A percentile compares a stretch with the other conserved stretches of the same genome.
phyloP scores from a whole-genome alignment of 495 filamentous ascomycete species.

The Lophiostoma macrostomum region DNA sequence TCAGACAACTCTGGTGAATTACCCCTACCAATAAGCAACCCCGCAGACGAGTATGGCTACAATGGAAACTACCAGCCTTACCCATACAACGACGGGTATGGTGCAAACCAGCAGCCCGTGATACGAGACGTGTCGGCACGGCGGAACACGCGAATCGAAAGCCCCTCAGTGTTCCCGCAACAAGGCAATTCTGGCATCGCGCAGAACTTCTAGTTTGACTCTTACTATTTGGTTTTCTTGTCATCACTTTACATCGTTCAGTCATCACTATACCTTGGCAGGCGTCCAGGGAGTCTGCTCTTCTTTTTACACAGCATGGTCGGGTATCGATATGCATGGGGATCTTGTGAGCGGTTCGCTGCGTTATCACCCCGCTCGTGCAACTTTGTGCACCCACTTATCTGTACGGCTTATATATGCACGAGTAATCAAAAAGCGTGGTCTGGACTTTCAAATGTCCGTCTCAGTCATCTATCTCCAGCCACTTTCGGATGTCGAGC shows the following conservation, averaged over 20 bases:
- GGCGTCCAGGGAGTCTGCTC: slow-evolving; percentile 4
- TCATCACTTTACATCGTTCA: background rate
- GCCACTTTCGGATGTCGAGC: no score
- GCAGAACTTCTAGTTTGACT: slow-evolving; percentile 76
- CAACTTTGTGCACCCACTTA: background rate
- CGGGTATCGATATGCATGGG: slow-evolving; percentile 7
- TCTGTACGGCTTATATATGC: slow-evolving; percentile 6
- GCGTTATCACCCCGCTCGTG: background rate
- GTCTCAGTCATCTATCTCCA: no score
- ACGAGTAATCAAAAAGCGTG: slow-evolving; percentile 15
- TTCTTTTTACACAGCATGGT: background rate
- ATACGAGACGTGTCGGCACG: slow-evolving; percentile 91
- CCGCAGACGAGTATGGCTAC: slow-evolving; percentile 55
- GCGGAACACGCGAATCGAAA: slow-evolving; percentile 91
- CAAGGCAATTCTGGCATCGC: slow-evolving; percentile 92
- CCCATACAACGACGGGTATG: slow-evolving; percentile 56
- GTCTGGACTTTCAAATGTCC: slow-evolving; percentile 10
- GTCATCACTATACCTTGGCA: slow-evolving; percentile 6
- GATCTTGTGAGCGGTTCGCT: background rate
- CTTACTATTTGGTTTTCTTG: background rate
- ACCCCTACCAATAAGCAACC: slow-evolving; percentile 51
- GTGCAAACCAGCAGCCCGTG: slow-evolving; percentile 62
- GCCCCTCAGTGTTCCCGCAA: slow-evolving; percentile 77
- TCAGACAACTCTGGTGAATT: slow-evolving; percentile 84
- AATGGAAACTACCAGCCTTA: slow-evolving; percentile 51